phyloP scores from a whole-genome alignment of 1,139 yeast species.

The Lodderomyces margitis region DNA sequence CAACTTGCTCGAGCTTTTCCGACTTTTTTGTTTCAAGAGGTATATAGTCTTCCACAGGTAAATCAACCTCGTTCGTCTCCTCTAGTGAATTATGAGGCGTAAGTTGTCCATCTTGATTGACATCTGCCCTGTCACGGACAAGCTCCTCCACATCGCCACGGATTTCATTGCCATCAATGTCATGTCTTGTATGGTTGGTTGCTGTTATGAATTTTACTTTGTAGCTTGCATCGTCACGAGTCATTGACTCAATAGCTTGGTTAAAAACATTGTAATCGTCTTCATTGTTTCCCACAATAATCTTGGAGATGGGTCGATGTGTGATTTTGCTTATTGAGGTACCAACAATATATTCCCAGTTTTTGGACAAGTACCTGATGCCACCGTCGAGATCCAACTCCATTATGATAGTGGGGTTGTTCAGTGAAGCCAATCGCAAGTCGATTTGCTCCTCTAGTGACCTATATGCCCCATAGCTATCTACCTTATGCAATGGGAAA shows the following conservation, averaged over 20 bases:
- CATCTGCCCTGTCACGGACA: slow-evolving; percentile 4
- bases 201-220: slow-evolving; percentile 70
- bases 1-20: not conserved
- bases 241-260: slow-evolving; percentile 71
- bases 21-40: slow-evolving; percentile 1
- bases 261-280: slow-evolving; percentile 68
- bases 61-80: slow-evolving; percentile 8
- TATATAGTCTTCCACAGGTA: slow-evolving; percentile 11
- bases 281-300: slow-evolving; percentile 61
- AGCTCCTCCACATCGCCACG: slow-evolving; percentile 10
- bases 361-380: slow-evolving; percentile 68
- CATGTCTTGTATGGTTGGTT: slow-evolving; percentile 32
- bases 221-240: slow-evolving; percentile 70
- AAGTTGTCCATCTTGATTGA: slow-evolving; percentile 16
- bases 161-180: slow-evolving; percentile 6
- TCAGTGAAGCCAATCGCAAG: slow-evolving; percentile 55
- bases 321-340: slow-evolving; percentile 56
- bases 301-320: slow-evolving; percentile 57
- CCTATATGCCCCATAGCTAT: not conserved
- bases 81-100: slow-evolving; percentile 30
- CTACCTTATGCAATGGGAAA: not conserved
- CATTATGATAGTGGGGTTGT: slow-evolving; percentile 78
- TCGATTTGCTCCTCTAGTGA: slow-evolving; percentile 47
- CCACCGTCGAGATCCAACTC: slow-evolving; percentile 80
- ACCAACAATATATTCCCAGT: slow-evolving; percentile 79